These are phyloP conservation scores for Diaporthe velutina DNA, from an alignment of 2,329 filamentous ascomycete genomes.

Conservation along the genomic window DNA sequence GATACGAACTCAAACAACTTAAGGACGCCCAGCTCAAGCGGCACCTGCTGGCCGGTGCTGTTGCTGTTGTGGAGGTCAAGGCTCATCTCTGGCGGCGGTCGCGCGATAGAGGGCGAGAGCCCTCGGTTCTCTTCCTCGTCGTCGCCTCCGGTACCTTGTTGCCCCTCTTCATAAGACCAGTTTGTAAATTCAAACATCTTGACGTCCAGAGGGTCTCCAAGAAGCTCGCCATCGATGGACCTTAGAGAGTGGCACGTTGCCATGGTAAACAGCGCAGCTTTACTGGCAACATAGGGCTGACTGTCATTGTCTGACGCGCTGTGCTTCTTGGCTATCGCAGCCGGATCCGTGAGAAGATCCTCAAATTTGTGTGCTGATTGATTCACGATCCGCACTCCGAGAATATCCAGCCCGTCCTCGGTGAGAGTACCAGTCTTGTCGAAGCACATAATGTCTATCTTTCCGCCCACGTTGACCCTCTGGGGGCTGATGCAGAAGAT, in stretches of 20 bases:
- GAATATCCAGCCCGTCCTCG: conserved; percentile 93
- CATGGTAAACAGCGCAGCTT: conserved; percentile 90
- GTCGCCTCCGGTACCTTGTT: conserved; percentile 72
- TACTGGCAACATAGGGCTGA: conserved; percentile 52
- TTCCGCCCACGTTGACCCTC: conserved; percentile 95
- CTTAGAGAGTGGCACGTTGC: conserved; percentile 95
- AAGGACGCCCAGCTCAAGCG: conserved; percentile 89
- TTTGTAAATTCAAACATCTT: conserved; percentile 99
- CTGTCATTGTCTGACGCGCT: conserved; percentile 44
- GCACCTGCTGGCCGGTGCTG: conserved; percentile 54
- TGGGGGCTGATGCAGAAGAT: conserved; percentile 99
- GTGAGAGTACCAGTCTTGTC: conserved; percentile 99
- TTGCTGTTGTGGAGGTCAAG: conserved; percentile 63
- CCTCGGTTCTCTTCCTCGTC: conserved; percentile 82
- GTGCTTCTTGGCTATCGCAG: conserved; percentile 66
- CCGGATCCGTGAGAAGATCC: conserved; percentile 78
- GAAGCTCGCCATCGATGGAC: conserved; percentile 86
- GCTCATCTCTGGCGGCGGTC: conserved; percentile 75
- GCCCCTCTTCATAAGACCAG: conserved; percentile 93
- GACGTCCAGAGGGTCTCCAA: conserved; percentile 93
- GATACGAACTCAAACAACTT: conserved; percentile 96
- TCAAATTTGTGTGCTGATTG: conserved; percentile 74
- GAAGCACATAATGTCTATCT: conserved; percentile 96
- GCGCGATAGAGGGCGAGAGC: conserved; percentile 88
- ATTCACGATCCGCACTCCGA: conserved; percentile 86